phyloP scores from a whole-genome alignment of 2,329 filamentous ascomycete genomes.

The Fusarium sambucinum region DNA sequence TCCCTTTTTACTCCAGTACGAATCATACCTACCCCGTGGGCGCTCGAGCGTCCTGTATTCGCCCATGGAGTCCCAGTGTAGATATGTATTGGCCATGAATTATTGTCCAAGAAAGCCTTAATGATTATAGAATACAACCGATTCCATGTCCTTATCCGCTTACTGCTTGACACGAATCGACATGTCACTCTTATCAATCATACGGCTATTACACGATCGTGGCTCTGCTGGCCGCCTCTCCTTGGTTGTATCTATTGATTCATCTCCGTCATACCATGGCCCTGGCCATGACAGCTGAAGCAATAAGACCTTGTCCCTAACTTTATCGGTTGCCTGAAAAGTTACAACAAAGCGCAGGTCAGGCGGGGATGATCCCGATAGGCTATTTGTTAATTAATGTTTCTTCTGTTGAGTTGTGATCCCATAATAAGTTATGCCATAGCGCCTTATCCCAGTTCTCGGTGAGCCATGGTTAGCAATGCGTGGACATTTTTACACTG shows the following conservation, averaged over 20 bases:
- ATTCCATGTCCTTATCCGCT: slow-evolving; percentile 30
- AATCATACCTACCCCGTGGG: slow-evolving; percentile 38
- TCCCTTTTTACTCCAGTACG: slow-evolving; percentile 28
- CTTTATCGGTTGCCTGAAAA: slow-evolving; percentile 22
- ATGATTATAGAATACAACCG: slow-evolving; percentile 22
- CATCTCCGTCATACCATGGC: slow-evolving; percentile 21
- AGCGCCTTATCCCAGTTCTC: slow-evolving; percentile 9
- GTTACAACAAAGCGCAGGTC: slow-evolving; percentile 22
- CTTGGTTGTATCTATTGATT: slow-evolving; percentile 16
- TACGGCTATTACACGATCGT: slow-evolving; percentile 17
- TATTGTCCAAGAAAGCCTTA: slow-evolving; percentile 43
- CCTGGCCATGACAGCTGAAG: slow-evolving; percentile 29
- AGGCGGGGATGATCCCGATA: slow-evolving; percentile 45
- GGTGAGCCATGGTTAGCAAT: slow-evolving; percentile 30
- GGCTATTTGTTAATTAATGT: slow-evolving; percentile 28
- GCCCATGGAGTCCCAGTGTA: slow-evolving; percentile 23
- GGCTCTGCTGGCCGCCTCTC: slow-evolving; percentile 26
- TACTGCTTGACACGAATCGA: slow-evolving; percentile 23
- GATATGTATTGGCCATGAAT: slow-evolving; percentile 34
- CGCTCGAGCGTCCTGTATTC: slow-evolving; percentile 36
- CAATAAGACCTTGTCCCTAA: slow-evolving; percentile 15
- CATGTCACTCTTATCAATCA: slow-evolving; percentile 23
- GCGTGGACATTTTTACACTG: not conserved
- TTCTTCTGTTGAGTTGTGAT: slow-evolving; percentile 25
- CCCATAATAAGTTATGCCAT: slow-evolving; percentile 4